These are phyloP conservation scores for Fusarium sp. DNA, from an alignment of 2,329 filamentous ascomycete genomes.

Conservation along the genomic window DNA sequence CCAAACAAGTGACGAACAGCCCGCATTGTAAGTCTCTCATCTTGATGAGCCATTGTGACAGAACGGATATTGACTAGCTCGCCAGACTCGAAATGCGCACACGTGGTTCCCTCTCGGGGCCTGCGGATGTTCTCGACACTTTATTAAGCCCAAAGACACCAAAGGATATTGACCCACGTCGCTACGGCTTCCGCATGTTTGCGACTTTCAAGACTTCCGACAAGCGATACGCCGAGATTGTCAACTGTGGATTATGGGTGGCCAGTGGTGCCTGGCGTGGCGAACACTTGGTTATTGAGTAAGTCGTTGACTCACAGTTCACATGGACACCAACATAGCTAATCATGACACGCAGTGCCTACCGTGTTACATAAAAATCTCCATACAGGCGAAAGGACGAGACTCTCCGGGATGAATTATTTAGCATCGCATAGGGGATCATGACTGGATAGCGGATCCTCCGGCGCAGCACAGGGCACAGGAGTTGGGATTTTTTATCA, in stretches of 20 bases:
- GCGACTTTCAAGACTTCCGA: slow-evolving; percentile 64
- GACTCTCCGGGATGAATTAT: slow-evolving; percentile 5
- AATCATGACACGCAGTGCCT: slow-evolving; percentile 46
- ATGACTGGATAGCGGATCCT: slow-evolving; percentile 37
- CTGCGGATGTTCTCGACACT: slow-evolving; percentile 57
- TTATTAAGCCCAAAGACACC: slow-evolving; percentile 54
- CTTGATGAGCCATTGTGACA: not conserved
- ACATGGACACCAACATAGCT: slow-evolving; percentile 7
- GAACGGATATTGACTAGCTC: slow-evolving; percentile 3
- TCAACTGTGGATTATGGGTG: slow-evolving; percentile 64
- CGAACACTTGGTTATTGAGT: slow-evolving; percentile 61
- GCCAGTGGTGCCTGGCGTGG: slow-evolving; percentile 61
- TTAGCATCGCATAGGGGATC: slow-evolving; percentile 44
- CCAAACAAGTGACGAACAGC: slow-evolving; percentile 60
- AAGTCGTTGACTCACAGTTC: slow-evolving; percentile 40
- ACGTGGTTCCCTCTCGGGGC: slow-evolving; percentile 60
- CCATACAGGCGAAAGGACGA: slow-evolving; percentile 10
- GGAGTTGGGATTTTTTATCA: slow-evolving; percentile 32
- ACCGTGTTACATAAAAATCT: slow-evolving; percentile 50
- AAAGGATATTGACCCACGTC: slow-evolving; percentile 56
- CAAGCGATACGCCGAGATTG: slow-evolving; percentile 60
- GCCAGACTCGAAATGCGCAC: slow-evolving; percentile 59
- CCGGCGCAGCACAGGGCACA: slow-evolving; percentile 31
- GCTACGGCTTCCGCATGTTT: slow-evolving; percentile 63
- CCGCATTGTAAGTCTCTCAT: slow-evolving; percentile 55